phyloP scores from a whole-genome alignment of 2,329 filamentous ascomycete genomes.

The Sporothrix humicola region DNA sequence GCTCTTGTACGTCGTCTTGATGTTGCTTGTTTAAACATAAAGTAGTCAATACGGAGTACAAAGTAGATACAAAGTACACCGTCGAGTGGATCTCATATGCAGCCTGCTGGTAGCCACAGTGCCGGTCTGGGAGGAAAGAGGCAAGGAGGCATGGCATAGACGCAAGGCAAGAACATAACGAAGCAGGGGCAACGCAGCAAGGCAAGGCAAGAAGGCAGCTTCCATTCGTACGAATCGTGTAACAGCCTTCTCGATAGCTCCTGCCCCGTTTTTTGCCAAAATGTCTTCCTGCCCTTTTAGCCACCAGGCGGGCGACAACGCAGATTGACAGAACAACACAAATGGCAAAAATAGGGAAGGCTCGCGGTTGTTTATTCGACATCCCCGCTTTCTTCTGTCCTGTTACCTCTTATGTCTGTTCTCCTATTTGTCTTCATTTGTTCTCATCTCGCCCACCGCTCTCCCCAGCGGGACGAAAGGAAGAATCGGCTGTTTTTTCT shows the following conservation, averaged over 20 bases:
- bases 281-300: conserved; percentile 29
- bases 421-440: neutral
- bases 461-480: neutral
- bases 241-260: conserved; percentile 5
- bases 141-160: neutral
- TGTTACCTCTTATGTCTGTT: neutral
- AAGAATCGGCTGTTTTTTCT: neutral
- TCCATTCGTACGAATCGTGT: conserved; percentile 16
- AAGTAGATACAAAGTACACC: neutral
- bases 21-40: neutral
- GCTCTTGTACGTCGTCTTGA: too few species aligned
- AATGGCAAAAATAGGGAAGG: neutral
- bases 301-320: neutral
- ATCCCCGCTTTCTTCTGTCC: neutral
- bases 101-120: neutral
- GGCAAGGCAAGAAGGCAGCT: neutral
- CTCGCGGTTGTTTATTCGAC: conserved; percentile 19
- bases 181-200: neutral
- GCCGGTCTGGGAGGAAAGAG: neutral
- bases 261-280: conserved; percentile 33
- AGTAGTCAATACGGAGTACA: neutral
- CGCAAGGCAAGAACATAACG: too few species aligned
- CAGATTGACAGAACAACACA: neutral
- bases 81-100: neutral
- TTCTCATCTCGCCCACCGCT: neutral